These are phyloP conservation scores for Immersiporthe knoxdaviesiana DNA, from an alignment of 2,329 filamentous ascomycete genomes.

Conservation along the genomic window DNA sequence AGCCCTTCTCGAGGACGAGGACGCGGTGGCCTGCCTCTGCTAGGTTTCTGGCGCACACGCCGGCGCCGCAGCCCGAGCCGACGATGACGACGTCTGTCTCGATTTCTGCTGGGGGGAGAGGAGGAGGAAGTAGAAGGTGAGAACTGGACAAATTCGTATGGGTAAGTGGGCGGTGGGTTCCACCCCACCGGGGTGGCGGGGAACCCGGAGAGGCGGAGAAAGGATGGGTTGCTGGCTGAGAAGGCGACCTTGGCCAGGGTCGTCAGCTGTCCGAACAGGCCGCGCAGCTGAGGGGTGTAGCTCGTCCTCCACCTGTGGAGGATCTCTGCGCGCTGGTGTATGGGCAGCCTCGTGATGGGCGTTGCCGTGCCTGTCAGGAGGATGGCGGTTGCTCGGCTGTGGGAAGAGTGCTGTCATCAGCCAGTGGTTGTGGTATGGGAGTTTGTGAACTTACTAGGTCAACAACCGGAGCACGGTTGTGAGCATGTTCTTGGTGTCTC, in stretches of 20 bases:
- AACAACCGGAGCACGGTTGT: constrained; percentile 30
- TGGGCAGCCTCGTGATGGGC: constrained; percentile 23
- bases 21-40: constrained; percentile 50
- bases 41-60: constrained; percentile 30
- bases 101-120: constrained; percentile 14
- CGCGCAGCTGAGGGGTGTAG: constrained; percentile 49
- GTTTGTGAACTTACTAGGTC: constrained; percentile 19
- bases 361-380: constrained; percentile 26
- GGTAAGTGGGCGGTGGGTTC: constrained; percentile 21
- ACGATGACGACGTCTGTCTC: constrained; percentile 29
- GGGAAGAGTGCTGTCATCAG: neutral
- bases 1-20: constrained; percentile 79
- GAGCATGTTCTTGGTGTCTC: constrained; percentile 25
- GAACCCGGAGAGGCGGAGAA: constrained; percentile 48
- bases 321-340: constrained; percentile 35
- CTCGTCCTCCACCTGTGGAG: constrained; percentile 52
- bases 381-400: constrained; percentile 21
- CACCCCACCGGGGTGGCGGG: constrained; percentile 32
- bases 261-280: constrained; percentile 49
- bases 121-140: neutral
- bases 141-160: constrained; percentile 28
- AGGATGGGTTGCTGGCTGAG: constrained; percentile 49
- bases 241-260: constrained; percentile 48
- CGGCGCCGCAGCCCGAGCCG: constrained; percentile 30
- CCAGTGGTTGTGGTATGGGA: too few species aligned